These are phyloP conservation scores for Cyberlindnera veronae DNA, from an alignment of 805 yeast species.

Conservation along the genomic window DNA sequence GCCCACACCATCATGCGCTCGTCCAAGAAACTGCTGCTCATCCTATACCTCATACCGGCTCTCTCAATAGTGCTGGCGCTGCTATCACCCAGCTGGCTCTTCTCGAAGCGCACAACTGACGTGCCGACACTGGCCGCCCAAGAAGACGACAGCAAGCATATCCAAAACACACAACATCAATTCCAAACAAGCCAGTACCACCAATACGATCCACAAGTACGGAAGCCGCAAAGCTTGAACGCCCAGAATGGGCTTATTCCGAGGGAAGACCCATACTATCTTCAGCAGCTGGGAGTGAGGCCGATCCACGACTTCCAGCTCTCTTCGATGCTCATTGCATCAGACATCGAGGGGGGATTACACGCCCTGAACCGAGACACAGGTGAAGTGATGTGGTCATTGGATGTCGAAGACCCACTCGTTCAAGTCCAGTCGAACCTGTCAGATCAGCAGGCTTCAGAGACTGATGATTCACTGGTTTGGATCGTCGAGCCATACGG, in stretches of 20 bases:
- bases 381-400: conserved; percentile 76
- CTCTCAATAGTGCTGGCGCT: conserved; percentile 10
- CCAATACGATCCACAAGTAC: neutral
- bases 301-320: conserved; percentile 71
- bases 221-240: neutral
- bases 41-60: conserved; percentile 5
- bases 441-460: conserved; percentile 12
- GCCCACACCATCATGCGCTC: too few species aligned
- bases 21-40: neutral
- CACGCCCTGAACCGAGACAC: conserved; percentile 75
- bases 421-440: conserved; percentile 38
- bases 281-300: conserved; percentile 21
- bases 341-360: conserved; percentile 84
- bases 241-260: conserved; percentile 4
- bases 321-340: conserved; percentile 59
- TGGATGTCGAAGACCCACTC: conserved; percentile 61
- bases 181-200: neutral
- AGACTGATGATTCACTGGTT: conserved; percentile 36
- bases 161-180: conserved; percentile 2
- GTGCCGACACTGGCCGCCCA: neutral
- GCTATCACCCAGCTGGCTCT: conserved; percentile 11
- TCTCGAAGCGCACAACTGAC: neutral
- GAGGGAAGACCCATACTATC: conserved; percentile 4
- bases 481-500: conserved; percentile 92
- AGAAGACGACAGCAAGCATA: neutral